These are phyloP conservation scores for Rubia peregrina DNA, from an alignment of 305 asterid genomes.

Conservation along the genomic window DNA sequence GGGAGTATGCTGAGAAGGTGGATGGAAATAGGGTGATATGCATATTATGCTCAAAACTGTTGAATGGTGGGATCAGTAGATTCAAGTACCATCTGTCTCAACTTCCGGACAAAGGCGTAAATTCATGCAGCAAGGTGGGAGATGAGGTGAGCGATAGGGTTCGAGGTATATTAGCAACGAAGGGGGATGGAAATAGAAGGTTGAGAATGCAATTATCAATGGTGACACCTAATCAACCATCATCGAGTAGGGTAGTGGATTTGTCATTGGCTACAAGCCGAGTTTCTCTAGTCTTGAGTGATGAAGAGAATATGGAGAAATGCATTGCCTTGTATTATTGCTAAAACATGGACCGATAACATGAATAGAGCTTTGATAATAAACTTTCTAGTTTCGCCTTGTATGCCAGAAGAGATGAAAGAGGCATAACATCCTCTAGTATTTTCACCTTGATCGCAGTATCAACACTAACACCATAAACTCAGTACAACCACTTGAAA, in stretches of 20 bases:
- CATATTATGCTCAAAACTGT: constrained; percentile 78
- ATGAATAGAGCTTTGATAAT: constrained; percentile 74
- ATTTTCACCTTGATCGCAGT: too few relatives aligned
- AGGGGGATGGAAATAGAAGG: constrained; percentile 39
- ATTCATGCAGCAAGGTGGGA: constrained; percentile 84
- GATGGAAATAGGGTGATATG: constrained; percentile 87
- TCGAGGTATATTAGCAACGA: constrained; percentile 56
- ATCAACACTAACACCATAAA: too few relatives aligned
- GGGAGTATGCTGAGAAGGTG: constrained; percentile 90
- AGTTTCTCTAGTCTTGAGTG: constrained; percentile 36
- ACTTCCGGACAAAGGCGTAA: constrained; percentile 90
- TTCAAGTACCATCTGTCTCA: constrained; percentile 80
- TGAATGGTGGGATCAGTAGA: constrained; percentile 89
- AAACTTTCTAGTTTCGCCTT: constrained; percentile 77
- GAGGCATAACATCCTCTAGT: too few relatives aligned
- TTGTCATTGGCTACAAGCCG: constrained; percentile 21
- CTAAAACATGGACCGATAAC: constrained; percentile 87
- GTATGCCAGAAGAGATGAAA: too few relatives aligned
- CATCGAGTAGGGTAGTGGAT: too few relatives aligned
- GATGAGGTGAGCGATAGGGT: constrained; percentile 75
- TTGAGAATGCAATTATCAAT: too few relatives aligned
- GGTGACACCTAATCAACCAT: too few relatives aligned
- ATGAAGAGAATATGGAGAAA: constrained; percentile 68
- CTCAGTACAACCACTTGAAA: too few relatives aligned
- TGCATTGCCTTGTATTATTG: constrained; percentile 71